These are phyloP conservation scores for Periconia sp. DNA, from an alignment of 2,329 filamentous ascomycete genomes.

Conservation along the genomic window DNA sequence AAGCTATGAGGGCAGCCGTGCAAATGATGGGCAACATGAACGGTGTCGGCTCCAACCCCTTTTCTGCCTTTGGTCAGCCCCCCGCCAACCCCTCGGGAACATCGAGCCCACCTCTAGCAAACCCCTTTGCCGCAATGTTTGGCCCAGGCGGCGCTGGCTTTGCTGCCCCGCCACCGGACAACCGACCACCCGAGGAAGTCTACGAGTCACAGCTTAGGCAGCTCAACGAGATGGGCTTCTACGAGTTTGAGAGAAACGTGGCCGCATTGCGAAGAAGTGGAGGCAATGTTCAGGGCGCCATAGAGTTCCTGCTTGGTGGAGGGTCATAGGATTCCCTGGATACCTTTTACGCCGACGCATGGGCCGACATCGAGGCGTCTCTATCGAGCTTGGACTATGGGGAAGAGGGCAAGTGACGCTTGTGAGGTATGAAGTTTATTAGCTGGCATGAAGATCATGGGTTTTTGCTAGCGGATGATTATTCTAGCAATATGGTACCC, in stretches of 20 bases:
- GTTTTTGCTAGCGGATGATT: too few species aligned
- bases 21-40: constrained; percentile 60
- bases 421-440: too few species aligned
- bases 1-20: constrained; percentile 60
- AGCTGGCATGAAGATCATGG: too few species aligned
- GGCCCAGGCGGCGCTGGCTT: constrained; percentile 53
- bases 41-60: constrained; percentile 45
- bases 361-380: too few species aligned
- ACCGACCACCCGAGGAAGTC: constrained; percentile 87
- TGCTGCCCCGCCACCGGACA: constrained; percentile 70
- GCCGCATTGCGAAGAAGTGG: constrained; percentile 85
- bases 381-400: too few species aligned
- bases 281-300: constrained; percentile 90
- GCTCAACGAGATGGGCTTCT: constrained; percentile 99
- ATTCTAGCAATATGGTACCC: too few species aligned
- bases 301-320: constrained; percentile 69
- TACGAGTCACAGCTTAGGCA: constrained; percentile 90
- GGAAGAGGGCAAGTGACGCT: too few species aligned
- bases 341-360: too few species aligned
- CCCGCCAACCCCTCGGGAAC: constrained; percentile 38
- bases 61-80: constrained; percentile 56
- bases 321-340: too few species aligned
- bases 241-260: constrained; percentile 92
- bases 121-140: constrained; percentile 52
- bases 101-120: constrained; percentile 30